Percentiles rank a stretch among this genome's conserved stretches.
Evolutionary conservation across 2,329 filamentous ascomycete species (phyloP).

Genomic region (Phaeosphaeriaceae sp.): DNA sequence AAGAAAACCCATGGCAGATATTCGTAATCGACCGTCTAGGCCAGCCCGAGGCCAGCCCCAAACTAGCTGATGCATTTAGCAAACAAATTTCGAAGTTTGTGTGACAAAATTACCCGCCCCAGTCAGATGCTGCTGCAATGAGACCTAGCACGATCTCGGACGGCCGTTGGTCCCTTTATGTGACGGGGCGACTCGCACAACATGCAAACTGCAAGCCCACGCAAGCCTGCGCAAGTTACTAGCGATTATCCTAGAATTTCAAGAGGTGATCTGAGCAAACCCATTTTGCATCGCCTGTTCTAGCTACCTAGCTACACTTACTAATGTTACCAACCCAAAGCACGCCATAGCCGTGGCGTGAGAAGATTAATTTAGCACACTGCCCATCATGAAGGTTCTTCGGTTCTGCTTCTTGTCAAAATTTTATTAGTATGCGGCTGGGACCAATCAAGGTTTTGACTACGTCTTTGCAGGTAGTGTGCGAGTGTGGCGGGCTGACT

Average conservation of each 20-base stretch:
- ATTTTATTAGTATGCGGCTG: not conserved
- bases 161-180: constrained; percentile 1
- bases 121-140: constrained; percentile 9
- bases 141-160: constrained; percentile 5
- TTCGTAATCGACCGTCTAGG: not conserved
- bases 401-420: not conserved
- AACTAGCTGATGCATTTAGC: constrained; percentile 3
- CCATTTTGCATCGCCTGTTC: not conserved
- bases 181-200: constrained; percentile 1
- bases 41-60: not conserved
- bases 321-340: too few relatives aligned
- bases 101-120: not conserved
- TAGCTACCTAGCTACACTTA: too few relatives aligned
- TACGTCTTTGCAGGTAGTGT: not conserved
- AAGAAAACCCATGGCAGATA: not conserved
- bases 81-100: constrained; percentile 1
- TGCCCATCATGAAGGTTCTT: not conserved
- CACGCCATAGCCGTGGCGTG: too few relatives aligned
- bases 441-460: not conserved
- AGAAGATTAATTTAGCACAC: not conserved
- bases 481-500: not conserved
- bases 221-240: not conserved
- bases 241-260: not conserved
- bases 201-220: constrained; percentile 8
- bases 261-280: constrained; percentile 4